Evolutionary conservation across 2,329 filamentous ascomycete genomes (phyloP), one percentile per base, ranked within the genome.

Genomic region (Ophiostoma triangulosporum): DNA sequence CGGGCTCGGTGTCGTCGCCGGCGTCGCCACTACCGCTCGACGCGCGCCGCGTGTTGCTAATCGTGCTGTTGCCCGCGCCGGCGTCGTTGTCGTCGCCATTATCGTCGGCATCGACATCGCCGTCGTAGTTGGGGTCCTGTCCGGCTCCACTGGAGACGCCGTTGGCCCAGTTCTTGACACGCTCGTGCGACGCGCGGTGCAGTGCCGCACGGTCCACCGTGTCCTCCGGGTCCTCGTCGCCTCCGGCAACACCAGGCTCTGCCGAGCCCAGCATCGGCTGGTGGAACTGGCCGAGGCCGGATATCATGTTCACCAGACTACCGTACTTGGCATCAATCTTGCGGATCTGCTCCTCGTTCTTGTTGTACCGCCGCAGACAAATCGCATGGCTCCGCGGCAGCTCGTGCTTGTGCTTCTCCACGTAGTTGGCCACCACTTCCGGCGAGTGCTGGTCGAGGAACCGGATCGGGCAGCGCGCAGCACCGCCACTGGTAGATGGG

Each of bases 291-390:
- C 89, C 87, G 36, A 97, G 73, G 8, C 88, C 88, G 65, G 93
- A 84, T 57, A 97, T 94, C 91, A 97, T 96, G 69, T 81, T 94
- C 60, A 88, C 88, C 43, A 96, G 73, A 65, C 84, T 91, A 59
- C 88, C 89, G 65, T 96, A 97, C 67, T 96, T 97, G 58, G 88
- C 88, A 66, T 97, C 91, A 53, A 97, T 74, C 68, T 94, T 87
- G 59, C 82, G 81, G 63, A 95, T 86, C 63, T 90, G 86, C 58
- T 86, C 79, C 61, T 91, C 84, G 63, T 90, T 91, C 66, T 81
- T 84, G 68, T 95, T 88, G 65, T 95, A 95, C 54, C 90, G 80
- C 63, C 86, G 83, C 57, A 97, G 82, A 66, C 91, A 97, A 45
- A 96, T 80, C 65, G 94, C 88, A 68, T 97, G 91, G 65, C 89